These are phyloP conservation scores for Suillus americanus DNA, from an alignment of 768 basidiomycete genomes.

Conservation along the genomic window DNA sequence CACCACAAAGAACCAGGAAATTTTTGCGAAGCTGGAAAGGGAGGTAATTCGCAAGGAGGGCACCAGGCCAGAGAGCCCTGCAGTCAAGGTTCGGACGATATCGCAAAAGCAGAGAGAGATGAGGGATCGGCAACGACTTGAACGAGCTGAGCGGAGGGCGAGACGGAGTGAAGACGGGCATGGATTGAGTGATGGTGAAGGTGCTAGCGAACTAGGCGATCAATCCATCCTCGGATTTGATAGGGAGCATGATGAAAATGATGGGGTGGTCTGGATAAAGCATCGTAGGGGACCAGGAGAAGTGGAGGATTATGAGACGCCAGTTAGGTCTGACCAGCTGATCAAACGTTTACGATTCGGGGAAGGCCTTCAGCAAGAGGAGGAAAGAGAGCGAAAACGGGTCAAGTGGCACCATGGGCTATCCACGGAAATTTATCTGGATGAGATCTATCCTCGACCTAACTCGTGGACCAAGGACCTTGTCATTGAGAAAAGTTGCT, in stretches of 20 bases:
- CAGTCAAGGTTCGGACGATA: constrained; percentile 68
- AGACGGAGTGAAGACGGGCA: constrained; percentile 39
- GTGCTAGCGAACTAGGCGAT: constrained; percentile 18
- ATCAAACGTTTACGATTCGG: constrained; percentile 41
- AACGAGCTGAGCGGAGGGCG: constrained; percentile 63
- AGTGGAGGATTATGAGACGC: constrained; percentile 78
- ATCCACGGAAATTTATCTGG: constrained; percentile 58
- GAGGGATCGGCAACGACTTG: constrained; percentile 48
- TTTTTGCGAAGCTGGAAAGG: constrained; percentile 60
- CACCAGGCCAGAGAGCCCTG: constrained; percentile 72
- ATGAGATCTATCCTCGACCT: constrained; percentile 58
- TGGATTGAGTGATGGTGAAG: constrained; percentile 29
- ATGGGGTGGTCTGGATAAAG: constrained; percentile 24
- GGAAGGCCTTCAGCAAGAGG: constrained; percentile 31
- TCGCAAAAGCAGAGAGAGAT: constrained; percentile 69
- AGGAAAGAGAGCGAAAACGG: constrained; percentile 42
- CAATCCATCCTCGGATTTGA: constrained; percentile 4
- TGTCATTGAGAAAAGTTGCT: constrained; percentile 56
- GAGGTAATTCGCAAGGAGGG: constrained; percentile 72
- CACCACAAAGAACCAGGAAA: constrained; percentile 71
- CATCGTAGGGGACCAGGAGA: constrained; percentile 76
- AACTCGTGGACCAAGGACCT: constrained; percentile 43
- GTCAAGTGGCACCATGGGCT: constrained; percentile 81
- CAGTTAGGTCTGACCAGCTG: constrained; percentile 43
- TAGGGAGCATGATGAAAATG: constrained; percentile 25